Evolutionary conservation across 139 green algal genomes (phyloP).

Genomic region (Zygnema circumcarinatum): DNA sequence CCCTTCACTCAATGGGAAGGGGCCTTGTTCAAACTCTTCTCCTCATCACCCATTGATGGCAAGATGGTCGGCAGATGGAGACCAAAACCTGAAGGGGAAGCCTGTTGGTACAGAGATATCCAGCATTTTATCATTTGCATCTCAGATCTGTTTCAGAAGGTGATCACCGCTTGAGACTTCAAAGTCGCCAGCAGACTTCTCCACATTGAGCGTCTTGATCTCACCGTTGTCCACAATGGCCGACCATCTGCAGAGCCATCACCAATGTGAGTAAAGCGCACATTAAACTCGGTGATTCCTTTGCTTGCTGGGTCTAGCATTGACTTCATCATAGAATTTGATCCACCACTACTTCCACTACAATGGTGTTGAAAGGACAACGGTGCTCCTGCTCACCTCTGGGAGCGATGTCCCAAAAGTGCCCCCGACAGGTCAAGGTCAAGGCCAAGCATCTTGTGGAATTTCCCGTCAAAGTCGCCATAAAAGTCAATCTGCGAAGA

Average conservation of each 20-base stretch:
- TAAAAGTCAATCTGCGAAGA: slow-evolving; percentile 53
- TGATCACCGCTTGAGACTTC: slow-evolving; percentile 30
- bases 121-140: too few relatives aligned
- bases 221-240: slow-evolving; percentile 32
- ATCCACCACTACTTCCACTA: neutral
- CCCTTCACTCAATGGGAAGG: too few relatives aligned
- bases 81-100: too few relatives aligned
- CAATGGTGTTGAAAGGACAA: neutral
- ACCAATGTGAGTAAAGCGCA: too few relatives aligned
- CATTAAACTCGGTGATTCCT: neutral
- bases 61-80: too few relatives aligned
- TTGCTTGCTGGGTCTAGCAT: neutral
- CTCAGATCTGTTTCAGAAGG: neutral
- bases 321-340: neutral
- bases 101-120: too few relatives aligned
- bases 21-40: too few relatives aligned
- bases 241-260: slow-evolving; percentile 39
- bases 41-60: too few relatives aligned
- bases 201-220: slow-evolving; percentile 43
- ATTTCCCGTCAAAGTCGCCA: slow-evolving; percentile 45
- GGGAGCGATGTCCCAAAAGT: slow-evolving; percentile 16
- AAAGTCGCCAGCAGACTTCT: slow-evolving; percentile 36
- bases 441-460: slow-evolving; percentile 42
- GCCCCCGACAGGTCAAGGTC: slow-evolving; percentile 31
- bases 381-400: neutral